Evolutionary conservation across 2,329 filamentous ascomycete genomes (phyloP).

Genomic region (Colletotrichum sp.): DNA sequence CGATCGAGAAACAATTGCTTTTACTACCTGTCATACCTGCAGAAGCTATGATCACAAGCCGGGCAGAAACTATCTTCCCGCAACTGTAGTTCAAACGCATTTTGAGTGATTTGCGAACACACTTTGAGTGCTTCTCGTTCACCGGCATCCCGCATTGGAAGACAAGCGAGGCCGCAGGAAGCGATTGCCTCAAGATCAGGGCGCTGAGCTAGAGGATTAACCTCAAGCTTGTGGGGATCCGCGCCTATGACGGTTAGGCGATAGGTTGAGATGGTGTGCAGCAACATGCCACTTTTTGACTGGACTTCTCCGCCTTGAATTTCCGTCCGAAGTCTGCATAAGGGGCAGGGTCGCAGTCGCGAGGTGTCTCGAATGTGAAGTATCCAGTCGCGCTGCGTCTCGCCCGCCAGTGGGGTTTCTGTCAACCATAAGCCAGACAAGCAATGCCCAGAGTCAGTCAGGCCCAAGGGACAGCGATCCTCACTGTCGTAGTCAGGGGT

Average conservation of each 20-base stretch:
- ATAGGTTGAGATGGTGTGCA: background rate
- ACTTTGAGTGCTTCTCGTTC: background rate
- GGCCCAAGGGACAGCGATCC: background rate
- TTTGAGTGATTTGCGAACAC: background rate
- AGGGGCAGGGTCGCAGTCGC: background rate
- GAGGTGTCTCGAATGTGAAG: slow-evolving; percentile 2
- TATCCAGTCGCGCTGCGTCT: background rate
- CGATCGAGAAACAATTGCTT: background rate
- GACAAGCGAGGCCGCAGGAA: background rate
- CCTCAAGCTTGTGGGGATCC: background rate
- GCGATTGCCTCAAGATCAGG: background rate
- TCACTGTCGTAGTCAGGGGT: background rate
- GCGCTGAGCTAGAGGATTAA: background rate
- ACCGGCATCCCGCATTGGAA: background rate
- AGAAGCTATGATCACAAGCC: background rate
- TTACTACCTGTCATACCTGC: background rate
- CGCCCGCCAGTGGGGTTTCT: background rate
- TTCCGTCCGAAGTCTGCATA: slow-evolving; percentile 1
- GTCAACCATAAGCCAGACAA: background rate
- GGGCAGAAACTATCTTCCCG: background rate
- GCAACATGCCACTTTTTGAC: background rate
- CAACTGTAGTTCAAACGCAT: background rate
- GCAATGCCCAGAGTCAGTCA: background rate
- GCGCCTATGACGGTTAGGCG: background rate
- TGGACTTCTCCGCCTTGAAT: background rate